Conservation (phyloP, 352 stramenopile genomes). For the Phytophthora europaea region DNA sequence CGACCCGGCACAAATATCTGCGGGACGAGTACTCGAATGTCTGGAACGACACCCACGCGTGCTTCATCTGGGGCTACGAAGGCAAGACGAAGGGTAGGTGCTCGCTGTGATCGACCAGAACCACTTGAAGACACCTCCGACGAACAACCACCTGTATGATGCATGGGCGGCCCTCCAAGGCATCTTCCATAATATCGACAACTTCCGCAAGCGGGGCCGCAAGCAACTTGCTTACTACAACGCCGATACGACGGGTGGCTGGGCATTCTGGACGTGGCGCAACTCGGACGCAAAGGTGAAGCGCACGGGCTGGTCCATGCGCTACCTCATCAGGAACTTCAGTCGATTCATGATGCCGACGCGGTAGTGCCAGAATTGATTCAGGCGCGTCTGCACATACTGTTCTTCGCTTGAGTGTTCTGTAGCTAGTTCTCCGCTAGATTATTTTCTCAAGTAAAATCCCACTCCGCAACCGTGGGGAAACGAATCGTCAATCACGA, state of each 20-base stretch:
- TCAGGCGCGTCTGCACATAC: not conserved
- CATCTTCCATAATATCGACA: conserved; percentile 41
- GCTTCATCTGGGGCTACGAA: conserved; percentile 64
- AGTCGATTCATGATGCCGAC: not conserved
- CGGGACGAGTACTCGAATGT: too few species aligned
- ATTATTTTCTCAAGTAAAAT: not conserved
- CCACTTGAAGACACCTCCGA: conserved; percentile 18
- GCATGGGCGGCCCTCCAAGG: conserved; percentile 43
- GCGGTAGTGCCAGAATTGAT: too few species aligned
- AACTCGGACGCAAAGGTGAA: conserved; percentile 51
- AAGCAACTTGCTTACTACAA: conserved; percentile 46
- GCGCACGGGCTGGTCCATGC: conserved; percentile 55
- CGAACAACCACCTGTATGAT: conserved; percentile 49
- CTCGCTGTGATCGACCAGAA: conserved; percentile 29
- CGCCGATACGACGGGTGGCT: conserved; percentile 35
- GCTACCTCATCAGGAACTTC: conserved; percentile 31
- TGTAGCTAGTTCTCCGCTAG: not conserved
- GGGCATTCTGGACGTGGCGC: conserved; percentile 64
- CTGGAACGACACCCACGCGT: too few species aligned
- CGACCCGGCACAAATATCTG: too few species aligned
- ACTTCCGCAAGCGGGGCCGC: conserved; percentile 42
- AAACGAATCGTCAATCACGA: too few species aligned
- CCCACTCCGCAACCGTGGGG: not conserved
- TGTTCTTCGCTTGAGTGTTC: not conserved
- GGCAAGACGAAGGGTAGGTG: conserved; percentile 34